Evolutionary conservation across 345 rosid genomes (phyloP).

Genomic region (Anacardium occidentale): DNA sequence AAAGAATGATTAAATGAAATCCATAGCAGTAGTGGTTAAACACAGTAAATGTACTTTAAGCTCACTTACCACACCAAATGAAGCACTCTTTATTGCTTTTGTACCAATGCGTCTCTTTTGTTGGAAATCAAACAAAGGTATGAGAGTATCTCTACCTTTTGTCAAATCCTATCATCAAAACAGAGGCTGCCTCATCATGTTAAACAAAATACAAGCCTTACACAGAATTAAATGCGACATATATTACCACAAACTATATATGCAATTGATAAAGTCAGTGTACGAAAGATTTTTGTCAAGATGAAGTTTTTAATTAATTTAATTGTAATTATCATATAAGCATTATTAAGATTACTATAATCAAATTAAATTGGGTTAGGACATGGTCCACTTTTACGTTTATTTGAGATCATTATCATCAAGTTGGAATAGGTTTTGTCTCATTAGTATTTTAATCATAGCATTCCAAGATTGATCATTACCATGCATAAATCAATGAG

Average conservation of each 20-base stretch:
- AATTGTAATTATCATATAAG: no score
- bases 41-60: constrained; percentile 1
- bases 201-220: constrained; percentile 15
- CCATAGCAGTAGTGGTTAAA: constrained; percentile 18
- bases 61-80: constrained; percentile 75
- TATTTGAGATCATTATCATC: no score
- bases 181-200: constrained; percentile 13
- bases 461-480: no score
- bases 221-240: constrained; percentile 8
- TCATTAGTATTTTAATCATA: no score
- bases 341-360: no score
- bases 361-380: no score
- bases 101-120: constrained; percentile 64
- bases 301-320: no score
- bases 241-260: not conserved
- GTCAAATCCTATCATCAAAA: constrained; percentile 66
- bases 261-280: not conserved
- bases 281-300: no score
- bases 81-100: constrained; percentile 54
- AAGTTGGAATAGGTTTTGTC: no score
- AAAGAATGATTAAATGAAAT: constrained; percentile 20
- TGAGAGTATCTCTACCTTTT: constrained; percentile 63
- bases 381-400: no score
- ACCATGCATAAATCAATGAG: no score
- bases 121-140: constrained; percentile 89